Evolutionary conservation across 2,329 filamentous ascomycete species (phyloP).

Genomic region (Herpotrichia juniperi): DNA sequence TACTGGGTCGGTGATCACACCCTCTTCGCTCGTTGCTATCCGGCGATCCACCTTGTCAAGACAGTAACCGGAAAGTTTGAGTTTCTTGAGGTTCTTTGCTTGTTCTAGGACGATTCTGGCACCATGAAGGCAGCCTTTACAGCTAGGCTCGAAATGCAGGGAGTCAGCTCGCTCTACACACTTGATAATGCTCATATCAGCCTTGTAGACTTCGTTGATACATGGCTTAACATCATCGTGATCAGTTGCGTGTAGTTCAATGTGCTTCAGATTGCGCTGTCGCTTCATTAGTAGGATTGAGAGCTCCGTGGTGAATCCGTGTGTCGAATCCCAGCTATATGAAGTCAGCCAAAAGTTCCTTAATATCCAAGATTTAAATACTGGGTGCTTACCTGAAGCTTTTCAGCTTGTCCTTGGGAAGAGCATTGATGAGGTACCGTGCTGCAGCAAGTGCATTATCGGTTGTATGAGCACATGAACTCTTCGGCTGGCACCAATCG

Average conservation of each 20-base stretch:
- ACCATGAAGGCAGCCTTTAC: background rate
- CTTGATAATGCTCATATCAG: background rate
- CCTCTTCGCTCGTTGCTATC: background rate
- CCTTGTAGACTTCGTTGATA: background rate
- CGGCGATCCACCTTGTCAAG: background rate
- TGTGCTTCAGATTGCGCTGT: background rate
- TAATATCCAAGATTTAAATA: background rate
- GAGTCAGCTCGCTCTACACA: background rate
- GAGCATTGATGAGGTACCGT: background rate
- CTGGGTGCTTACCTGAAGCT: background rate
- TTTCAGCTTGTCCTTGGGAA: slow-evolving; percentile 2
- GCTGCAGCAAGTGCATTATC: background rate
- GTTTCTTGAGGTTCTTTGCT: background rate
- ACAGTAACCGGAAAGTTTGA: background rate
- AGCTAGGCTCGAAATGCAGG: background rate
- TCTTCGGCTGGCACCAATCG: slow-evolving; percentile 1
- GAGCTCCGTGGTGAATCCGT: background rate
- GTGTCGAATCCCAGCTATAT: background rate
- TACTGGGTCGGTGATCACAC: background rate
- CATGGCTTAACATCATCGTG: background rate
- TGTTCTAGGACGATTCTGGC: background rate
- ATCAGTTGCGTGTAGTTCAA: background rate
- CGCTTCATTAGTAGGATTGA: background rate
- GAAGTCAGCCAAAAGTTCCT: background rate
- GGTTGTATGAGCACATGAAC: background rate